phyloP scores from a whole-genome alignment of 2,329 filamentous ascomycete species.

The Diaporthe sp. region DNA sequence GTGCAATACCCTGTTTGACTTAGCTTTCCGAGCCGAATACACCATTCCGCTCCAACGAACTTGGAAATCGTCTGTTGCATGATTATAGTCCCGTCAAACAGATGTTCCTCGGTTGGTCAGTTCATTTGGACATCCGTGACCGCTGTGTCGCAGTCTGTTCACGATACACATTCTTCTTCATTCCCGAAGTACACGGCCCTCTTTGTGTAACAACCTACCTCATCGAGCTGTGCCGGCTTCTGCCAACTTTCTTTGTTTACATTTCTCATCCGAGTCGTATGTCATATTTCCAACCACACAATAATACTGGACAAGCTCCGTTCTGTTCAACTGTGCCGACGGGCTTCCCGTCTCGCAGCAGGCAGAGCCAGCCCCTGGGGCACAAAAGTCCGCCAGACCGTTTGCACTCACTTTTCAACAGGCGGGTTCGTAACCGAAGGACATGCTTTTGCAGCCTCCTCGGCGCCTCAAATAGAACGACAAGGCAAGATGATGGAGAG shows the following conservation, averaged over 20 bases:
- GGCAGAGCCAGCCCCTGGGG: conserved; percentile 4
- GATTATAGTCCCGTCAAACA: not conserved
- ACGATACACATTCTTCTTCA: not conserved
- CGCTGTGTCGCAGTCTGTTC: not conserved
- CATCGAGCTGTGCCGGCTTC: not conserved
- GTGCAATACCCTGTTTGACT: not conserved
- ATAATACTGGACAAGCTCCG: not conserved
- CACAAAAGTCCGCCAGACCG: not conserved
- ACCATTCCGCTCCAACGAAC: not conserved
- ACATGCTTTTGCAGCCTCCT: not conserved
- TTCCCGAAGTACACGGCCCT: not conserved
- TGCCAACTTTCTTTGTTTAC: conserved; percentile 17
- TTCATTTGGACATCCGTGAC: not conserved
- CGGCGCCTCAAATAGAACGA: conserved; percentile 16
- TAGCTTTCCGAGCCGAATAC: not conserved
- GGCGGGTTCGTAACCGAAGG: not conserved
- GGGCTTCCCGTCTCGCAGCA: not conserved
- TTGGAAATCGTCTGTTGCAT: not conserved
- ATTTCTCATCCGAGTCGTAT: not conserved
- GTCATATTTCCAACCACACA: not conserved
- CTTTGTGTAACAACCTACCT: not conserved
- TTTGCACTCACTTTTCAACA: not conserved
- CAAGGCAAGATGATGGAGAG: not conserved
- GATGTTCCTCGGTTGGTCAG: not conserved
- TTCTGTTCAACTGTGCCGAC: conserved; percentile 1